Base-by-base conservation (phyloP, 192 early-diverging fungal genomes). In the Spizellomyces punctatus region DNA sequence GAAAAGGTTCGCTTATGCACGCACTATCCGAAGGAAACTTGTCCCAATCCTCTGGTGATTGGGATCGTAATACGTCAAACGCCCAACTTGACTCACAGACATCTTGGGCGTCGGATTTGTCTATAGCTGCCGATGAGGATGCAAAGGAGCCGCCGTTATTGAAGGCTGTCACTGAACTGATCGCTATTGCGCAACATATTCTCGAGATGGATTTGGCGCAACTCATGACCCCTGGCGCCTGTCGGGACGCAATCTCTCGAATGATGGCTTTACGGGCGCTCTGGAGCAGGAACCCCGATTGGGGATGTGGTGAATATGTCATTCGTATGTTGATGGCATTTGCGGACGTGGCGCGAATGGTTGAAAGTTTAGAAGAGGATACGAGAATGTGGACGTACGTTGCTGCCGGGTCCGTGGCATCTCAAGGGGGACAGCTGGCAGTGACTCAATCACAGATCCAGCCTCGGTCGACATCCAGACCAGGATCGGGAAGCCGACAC, bases 351-450 rank as follows among this genome's bases (percentile, higher is more conserved):
- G 92, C 90, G 14, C 80, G 93, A 46, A 79, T 94, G 19, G 85
- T 94, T 2, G 90, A 94, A 72, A 88, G 89, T 79, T 84, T 93
- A 80, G 90, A 94, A 59, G 91, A 89, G 16, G 91, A 94, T 72
- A 79, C 83, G 7, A 79, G 78, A 10, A 84, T 90, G 59, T 92
- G 92, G 92, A 75, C 58, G 8, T 77, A 81, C 50, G 65, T 82
- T 43, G 72, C 65, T 67, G 71, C 70, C 10, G 62, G 76, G 58
- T 60, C 68, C 44, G 68, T 70, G 50, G 27, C 27, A 36, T 3
- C 27, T 36, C 27, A 36, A 36, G 54, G 54, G 0, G n/a, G 49
- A n/a, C 54, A 77, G 41, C 63, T 61, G 42, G 57, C 58, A 12
- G 64, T 59, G 22, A 22, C 22, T 67, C 69, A 61, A 60, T 36